Conservation (phyloP, 805 yeast species). For the Metschnikowia borealis region DNA sequence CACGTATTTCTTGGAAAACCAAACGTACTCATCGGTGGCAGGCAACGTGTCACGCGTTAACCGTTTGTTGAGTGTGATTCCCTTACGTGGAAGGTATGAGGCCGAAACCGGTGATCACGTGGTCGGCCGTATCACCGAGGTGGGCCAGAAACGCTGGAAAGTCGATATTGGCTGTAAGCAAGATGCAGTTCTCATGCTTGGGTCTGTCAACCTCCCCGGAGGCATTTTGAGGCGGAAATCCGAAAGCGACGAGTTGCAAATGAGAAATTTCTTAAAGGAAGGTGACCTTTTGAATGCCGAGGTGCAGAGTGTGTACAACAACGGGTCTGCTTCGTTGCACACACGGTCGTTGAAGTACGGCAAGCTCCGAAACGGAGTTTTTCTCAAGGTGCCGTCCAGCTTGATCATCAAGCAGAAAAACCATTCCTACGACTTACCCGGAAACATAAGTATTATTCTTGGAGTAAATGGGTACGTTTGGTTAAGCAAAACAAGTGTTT, state of each 20-base stretch:
- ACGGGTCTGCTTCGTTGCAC: constrained; percentile 91
- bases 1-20: constrained; percentile 71
- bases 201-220: constrained; percentile 95
- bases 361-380: constrained; percentile 85
- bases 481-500: constrained; percentile 65
- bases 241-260: constrained; percentile 92
- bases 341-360: constrained; percentile 96
- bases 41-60: constrained; percentile 87
- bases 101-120: constrained; percentile 98
- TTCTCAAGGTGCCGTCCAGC: constrained; percentile 75
- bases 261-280: constrained; percentile 91
- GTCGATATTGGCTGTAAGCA: constrained; percentile 95
- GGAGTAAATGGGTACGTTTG: constrained; percentile 96
- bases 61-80: constrained; percentile 77
- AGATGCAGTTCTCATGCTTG: constrained; percentile 87
- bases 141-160: constrained; percentile 91
- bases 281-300: constrained; percentile 96
- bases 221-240: constrained; percentile 92
- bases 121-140: constrained; percentile 91
- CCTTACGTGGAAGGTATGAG: constrained; percentile 79
- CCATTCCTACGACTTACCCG: constrained; percentile 87
- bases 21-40: constrained; percentile 86
- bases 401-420: constrained; percentile 80
- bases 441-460: constrained; percentile 83
- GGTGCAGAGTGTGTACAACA: constrained; percentile 83